A percentile compares a stretch with the other conserved stretches of the same genome.
phyloP scores from a whole-genome alignment of 108 stramenopile species.

The Chaetoceros muelleri region DNA sequence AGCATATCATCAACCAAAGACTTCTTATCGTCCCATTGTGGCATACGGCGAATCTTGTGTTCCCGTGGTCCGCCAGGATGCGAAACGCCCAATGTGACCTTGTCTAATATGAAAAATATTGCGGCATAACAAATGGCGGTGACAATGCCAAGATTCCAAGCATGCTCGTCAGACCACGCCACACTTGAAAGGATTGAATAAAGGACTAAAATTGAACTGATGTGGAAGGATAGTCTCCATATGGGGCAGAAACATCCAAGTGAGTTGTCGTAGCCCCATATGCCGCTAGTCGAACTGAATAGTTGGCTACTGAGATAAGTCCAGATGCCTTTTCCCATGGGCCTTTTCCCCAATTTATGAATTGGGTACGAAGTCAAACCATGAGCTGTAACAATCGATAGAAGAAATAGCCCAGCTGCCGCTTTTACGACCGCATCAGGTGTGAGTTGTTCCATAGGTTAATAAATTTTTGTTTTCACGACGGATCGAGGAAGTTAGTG shows the following conservation, averaged over 20 bases:
- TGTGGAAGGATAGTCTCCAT: slow-evolving; percentile 27
- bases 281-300: slow-evolving; percentile 12
- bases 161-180: not conserved
- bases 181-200: slow-evolving; percentile 9
- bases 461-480: too few relatives aligned
- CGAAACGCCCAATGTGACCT: slow-evolving; percentile 41
- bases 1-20: slow-evolving; percentile 5
- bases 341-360: not conserved
- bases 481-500: too few relatives aligned
- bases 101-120: slow-evolving; percentile 12
- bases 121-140: slow-evolving; percentile 6
- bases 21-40: slow-evolving; percentile 41
- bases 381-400: not conserved
- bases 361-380: not conserved
- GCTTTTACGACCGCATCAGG: too few relatives aligned
- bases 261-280: slow-evolving; percentile 60
- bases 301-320: not conserved
- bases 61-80: slow-evolving; percentile 66
- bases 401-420: not conserved
- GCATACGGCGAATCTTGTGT: slow-evolving; percentile 52
- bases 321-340: not conserved
- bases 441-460: too few relatives aligned
- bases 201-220: slow-evolving; percentile 9
- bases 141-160: not conserved
- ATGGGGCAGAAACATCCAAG: slow-evolving; percentile 54